Percentiles rank a stretch among this genome's conserved stretches.
phyloP scores from a whole-genome alignment of 805 yeast species.

The Danielia reshetovae region DNA sequence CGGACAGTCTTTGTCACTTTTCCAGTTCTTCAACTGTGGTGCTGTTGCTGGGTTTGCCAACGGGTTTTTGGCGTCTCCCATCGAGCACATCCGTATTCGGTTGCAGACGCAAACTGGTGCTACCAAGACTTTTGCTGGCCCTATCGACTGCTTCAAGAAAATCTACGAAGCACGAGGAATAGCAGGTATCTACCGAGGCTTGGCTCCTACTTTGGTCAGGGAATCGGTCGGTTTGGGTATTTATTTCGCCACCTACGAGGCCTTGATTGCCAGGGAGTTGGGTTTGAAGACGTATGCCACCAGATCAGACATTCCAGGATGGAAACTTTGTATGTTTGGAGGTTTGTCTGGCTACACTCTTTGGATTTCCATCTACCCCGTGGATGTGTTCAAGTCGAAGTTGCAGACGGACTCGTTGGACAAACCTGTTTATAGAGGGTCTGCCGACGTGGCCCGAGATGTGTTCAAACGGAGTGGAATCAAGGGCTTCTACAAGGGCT shows the following conservation, averaged over 20 bases:
- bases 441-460: slow-evolving; percentile 55
- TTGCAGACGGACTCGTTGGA: slow-evolving; percentile 64
- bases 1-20: slow-evolving; percentile 45
- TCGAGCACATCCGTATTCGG: slow-evolving; percentile 91
- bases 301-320: slow-evolving; percentile 79
- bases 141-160: slow-evolving; percentile 64
- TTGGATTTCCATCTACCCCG: slow-evolving; percentile 84
- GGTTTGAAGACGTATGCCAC: slow-evolving; percentile 33
- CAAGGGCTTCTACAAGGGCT: slow-evolving; percentile 84
- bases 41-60: slow-evolving; percentile 91
- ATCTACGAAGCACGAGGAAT: slow-evolving; percentile 53
- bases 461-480: slow-evolving; percentile 59
- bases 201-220: slow-evolving; percentile 76
- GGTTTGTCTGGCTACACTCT: slow-evolving; percentile 87
- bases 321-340: slow-evolving; percentile 83
- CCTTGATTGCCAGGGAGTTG: slow-evolving; percentile 67
- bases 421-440: slow-evolving; percentile 55
- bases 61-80: slow-evolving; percentile 86
- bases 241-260: slow-evolving; percentile 89
- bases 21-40: slow-evolving; percentile 80
- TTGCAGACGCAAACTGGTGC: slow-evolving; percentile 78
- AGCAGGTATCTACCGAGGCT: slow-evolving; percentile 70
- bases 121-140: slow-evolving; percentile 60
- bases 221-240: slow-evolving; percentile 87
- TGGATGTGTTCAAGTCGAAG: slow-evolving; percentile 87